phyloP scores from a whole-genome alignment of 169 alveolate species.

The Plasmodium sp. region DNA sequence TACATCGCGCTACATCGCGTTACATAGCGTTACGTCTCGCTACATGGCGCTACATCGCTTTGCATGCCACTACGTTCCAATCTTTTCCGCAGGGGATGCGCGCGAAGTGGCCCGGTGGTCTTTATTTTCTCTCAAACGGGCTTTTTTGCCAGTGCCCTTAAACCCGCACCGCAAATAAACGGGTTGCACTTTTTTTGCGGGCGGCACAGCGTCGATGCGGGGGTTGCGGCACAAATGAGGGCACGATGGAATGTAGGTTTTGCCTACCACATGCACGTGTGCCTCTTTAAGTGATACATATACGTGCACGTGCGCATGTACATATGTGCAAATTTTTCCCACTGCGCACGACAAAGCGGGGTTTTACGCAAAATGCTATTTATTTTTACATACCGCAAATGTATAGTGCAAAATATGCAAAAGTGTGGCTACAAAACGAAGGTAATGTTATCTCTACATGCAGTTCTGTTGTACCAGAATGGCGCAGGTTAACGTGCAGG shows the following conservation, averaged over 20 bases:
- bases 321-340: background rate
- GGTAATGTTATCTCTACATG: background rate
- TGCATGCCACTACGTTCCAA: background rate
- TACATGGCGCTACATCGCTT: background rate
- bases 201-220: background rate
- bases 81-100: background rate
- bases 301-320: background rate
- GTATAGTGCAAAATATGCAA: background rate
- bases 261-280: background rate
- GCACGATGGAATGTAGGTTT: background rate
- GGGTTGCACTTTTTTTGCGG: background rate
- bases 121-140: background rate
- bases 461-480: background rate
- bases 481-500: background rate
- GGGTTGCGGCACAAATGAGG: background rate
- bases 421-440: background rate
- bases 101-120: background rate
- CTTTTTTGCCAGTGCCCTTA: background rate
- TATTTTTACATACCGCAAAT: background rate
- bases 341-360: background rate
- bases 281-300: background rate
- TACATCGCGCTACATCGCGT: background rate
- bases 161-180: background rate
- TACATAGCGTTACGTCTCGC: background rate
- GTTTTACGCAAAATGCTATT: background rate